Conservation (phyloP, 257 asterid genomes). For the Nicotiana noctiflora region DNA sequence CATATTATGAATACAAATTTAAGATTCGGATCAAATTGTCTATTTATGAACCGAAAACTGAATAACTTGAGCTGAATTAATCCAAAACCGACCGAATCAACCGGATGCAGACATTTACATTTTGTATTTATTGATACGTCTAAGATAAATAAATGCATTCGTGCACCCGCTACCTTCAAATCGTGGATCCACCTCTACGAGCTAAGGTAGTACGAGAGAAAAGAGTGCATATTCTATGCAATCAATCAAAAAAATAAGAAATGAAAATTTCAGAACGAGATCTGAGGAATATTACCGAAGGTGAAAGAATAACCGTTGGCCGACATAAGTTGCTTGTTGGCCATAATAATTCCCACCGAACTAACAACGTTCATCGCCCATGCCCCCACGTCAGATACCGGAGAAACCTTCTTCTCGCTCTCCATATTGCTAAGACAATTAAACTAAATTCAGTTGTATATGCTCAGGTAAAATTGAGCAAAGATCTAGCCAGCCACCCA, state of each 20-base stretch:
- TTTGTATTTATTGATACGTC: neutral
- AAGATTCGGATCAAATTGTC: neutral
- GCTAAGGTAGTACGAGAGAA: no score
- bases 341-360: constrained; percentile 95
- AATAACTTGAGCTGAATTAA: neutral
- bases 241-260: neutral
- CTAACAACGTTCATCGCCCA: constrained; percentile 97
- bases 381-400: constrained; percentile 87
- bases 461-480: neutral
- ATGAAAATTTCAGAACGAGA: neutral
- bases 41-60: neutral
- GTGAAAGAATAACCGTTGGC: constrained; percentile 63
- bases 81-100: neutral
- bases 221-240: neutral
- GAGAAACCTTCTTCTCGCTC: constrained; percentile 56
- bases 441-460: neutral
- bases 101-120: neutral
- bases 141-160: neutral
- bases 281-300: constrained; percentile 46
- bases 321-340: constrained; percentile 95
- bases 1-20: neutral
- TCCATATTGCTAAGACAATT: constrained; percentile 38
- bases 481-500: neutral
- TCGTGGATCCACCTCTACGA: neutral
- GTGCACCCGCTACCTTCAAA: neutral